Conservation (phyloP, 2,329 filamentous ascomycete genomes). For the Clarireedia monteithiana region DNA sequence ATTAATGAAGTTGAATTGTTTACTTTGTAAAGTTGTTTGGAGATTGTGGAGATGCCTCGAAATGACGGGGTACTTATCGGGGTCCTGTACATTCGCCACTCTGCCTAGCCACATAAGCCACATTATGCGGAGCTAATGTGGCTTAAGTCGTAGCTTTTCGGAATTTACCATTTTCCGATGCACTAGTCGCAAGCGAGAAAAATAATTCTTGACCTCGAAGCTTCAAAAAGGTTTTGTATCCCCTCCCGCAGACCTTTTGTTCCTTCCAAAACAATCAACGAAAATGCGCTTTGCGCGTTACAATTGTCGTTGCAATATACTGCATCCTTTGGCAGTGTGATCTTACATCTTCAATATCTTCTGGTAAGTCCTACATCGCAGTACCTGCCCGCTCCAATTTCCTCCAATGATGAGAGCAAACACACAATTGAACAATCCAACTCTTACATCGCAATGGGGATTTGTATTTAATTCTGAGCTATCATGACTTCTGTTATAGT, state of each 20-base stretch:
- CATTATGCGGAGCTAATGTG: too few relatives aligned
- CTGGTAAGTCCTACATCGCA: constrained; percentile 13
- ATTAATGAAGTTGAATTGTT: constrained; percentile 2
- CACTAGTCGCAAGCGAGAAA: constrained; percentile 5
- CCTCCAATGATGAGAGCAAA: constrained; percentile 33
- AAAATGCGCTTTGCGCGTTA: neutral
- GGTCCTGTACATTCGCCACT: constrained; percentile 5
- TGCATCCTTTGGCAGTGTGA: neutral
- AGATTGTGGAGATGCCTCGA: neutral
- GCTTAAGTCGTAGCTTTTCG: neutral
- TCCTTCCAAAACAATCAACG: neutral
- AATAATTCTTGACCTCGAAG: neutral
- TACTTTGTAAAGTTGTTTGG: neutral
- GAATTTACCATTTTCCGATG: neutral
- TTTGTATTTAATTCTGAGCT: constrained; percentile 31
- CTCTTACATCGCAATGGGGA: constrained; percentile 33
- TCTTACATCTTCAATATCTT: neutral
- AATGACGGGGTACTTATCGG: constrained; percentile 1
- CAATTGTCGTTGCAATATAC: neutral
- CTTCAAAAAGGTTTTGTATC: constrained; percentile 3
- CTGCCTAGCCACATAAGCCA: constrained; percentile 1
- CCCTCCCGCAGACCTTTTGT: neutral
- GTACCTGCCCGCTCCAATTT: constrained; percentile 11
- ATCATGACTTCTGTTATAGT: constrained; percentile 7
- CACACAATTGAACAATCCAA: constrained; percentile 35